phyloP scores from a whole-genome alignment of 352 stramenopile species.

The Phytophthora aleatoria region DNA sequence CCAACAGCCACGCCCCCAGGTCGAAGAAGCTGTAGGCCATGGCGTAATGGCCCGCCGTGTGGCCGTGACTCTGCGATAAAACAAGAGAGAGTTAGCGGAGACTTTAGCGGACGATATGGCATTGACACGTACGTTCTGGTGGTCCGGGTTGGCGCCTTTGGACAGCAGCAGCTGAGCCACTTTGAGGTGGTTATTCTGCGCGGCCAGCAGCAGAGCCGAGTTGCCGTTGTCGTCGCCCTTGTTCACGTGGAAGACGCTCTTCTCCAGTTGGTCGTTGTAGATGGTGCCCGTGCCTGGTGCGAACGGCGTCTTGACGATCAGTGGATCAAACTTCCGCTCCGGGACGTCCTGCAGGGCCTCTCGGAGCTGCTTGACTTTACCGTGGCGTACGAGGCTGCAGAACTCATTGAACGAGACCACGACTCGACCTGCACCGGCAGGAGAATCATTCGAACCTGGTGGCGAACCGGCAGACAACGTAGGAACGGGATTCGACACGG shows the following conservation, averaged over 20 bases:
- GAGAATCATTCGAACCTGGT: conserved; percentile 7
- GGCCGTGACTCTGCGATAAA: conserved; percentile 67
- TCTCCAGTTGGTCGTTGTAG: conserved; percentile 91
- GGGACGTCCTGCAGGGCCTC: conserved; percentile 84
- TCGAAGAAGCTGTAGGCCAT: conserved; percentile 93
- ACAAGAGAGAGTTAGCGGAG: conserved; percentile 7
- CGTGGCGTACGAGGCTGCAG: conserved; percentile 83
- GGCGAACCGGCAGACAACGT: conserved; percentile 3
- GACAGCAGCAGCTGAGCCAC: conserved; percentile 90
- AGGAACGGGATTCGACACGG: conserved; percentile 2
- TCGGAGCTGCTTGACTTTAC: conserved; percentile 89
- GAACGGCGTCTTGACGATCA: conserved; percentile 74
- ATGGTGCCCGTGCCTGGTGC: conserved; percentile 86
- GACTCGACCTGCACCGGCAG: conserved; percentile 26
- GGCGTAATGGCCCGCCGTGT: conserved; percentile 93
- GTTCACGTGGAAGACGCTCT: conserved; percentile 90
- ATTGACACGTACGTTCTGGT: conserved; percentile 76
- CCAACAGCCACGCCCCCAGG: conserved; percentile 90
- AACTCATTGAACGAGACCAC: conserved; percentile 78
- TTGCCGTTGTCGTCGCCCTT: conserved; percentile 92
- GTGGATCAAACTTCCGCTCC: conserved; percentile 86
- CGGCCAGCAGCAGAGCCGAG: conserved; percentile 84
- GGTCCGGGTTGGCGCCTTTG: conserved; percentile 91
- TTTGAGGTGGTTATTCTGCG: conserved; percentile 90
- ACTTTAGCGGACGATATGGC: conserved; percentile 5